A percentile compares a stretch with the other conserved stretches of the same genome.
Evolutionary conservation across 768 basidiomycete species (phyloP).

Genomic region (Rhizopogon rudus): DNA sequence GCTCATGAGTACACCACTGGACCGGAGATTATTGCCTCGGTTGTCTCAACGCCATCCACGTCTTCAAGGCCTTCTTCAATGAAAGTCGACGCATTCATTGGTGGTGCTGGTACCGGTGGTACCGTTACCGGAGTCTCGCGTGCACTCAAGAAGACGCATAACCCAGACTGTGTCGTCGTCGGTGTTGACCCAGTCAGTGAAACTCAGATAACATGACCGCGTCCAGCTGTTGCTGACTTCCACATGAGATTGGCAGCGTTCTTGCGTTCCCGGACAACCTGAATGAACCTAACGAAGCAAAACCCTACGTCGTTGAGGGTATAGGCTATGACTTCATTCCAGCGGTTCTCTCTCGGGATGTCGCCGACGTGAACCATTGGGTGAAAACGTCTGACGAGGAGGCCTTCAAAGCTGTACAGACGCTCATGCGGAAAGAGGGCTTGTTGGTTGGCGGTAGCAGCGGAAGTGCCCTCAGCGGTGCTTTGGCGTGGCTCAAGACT

Average conservation of each 20-base stretch:
- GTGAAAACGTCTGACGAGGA: slow-evolving; percentile 82
- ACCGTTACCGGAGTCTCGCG: slow-evolving; percentile 87
- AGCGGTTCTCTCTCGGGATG: slow-evolving; percentile 70
- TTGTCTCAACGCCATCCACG: slow-evolving; percentile 61
- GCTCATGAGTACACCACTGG: slow-evolving; percentile 91
- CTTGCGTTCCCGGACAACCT: slow-evolving; percentile 68
- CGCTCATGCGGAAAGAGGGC: slow-evolving; percentile 80
- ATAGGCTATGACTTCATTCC: slow-evolving; percentile 96
- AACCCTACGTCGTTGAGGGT: slow-evolving; percentile 82
- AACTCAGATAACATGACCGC: not conserved
- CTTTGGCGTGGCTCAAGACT: slow-evolving; percentile 71
- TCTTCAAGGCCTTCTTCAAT: slow-evolving; percentile 53
- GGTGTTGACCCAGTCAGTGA: slow-evolving; percentile 82
- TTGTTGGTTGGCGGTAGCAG: slow-evolving; percentile 92
- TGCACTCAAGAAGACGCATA: slow-evolving; percentile 75
- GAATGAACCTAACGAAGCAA: slow-evolving; percentile 47
- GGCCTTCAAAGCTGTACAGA: slow-evolving; percentile 69
- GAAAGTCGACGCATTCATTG: slow-evolving; percentile 78
- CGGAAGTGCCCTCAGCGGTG: slow-evolving; percentile 79
- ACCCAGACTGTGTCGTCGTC: slow-evolving; percentile 68
- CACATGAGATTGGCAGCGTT: slow-evolving; percentile 75
- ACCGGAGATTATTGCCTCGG: slow-evolving; percentile 84
- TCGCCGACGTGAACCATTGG: slow-evolving; percentile 66
- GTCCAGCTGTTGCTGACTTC: slow-evolving; percentile 6
- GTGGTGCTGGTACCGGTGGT: slow-evolving; percentile 92